Evolutionary conservation across 2,329 filamentous ascomycete genomes (phyloP), one percentile per base, ranked within the genome.

Genomic region (Pseudopyricularia javanii): DNA sequence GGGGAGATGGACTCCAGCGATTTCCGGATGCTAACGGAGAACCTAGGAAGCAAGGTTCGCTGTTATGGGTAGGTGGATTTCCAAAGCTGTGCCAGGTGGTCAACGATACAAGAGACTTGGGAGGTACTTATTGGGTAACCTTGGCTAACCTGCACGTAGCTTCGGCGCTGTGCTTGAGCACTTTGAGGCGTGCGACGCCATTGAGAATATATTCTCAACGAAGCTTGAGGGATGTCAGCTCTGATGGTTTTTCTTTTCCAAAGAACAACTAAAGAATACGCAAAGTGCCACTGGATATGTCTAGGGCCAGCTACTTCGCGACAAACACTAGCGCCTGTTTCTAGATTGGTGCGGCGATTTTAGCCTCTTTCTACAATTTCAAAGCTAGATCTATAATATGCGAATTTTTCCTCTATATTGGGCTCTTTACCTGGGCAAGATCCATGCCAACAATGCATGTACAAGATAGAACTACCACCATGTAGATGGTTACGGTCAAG

Each of bases 21-120:
- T 62, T 81, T 95, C 59, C 74, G 78, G 59, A 76, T 73, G 56
- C 74, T 96, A 58, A 82, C 86, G 50, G 82, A 83, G 50, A 86
- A 89, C 54, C 74, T 97, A 54, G 74, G 80, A 60, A 77, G 78
- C 54, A 96, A 95, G 70, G 83, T 95, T 54, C 80, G 90, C 57
- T 97, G 93, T 67, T 96, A 96, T 67, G 93, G 93, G 87, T 91
- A 71, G 63, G 85, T 77, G 30, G 48, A 24, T 17, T 22, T 12
- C 34, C 12, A 14, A n/a, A 17, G 34, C 50, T 50, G n/a, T n/a
- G n/a, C n/a, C n/a, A n/a, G n/a, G n/a, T n/a, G n/a, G n/a, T n/a
- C n/a, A n/a, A n/a, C n/a, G n/a, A n/a, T n/a, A n/a, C n/a, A n/a
- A n/a, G n/a, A n/a, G 26, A 35, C 53, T 26, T 15, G 12, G 11